Evolutionary conservation across 179 eudicot species (phyloP), one percentile per base, ranked within the genome.

Genomic region (Nepenthes alata): DNA sequence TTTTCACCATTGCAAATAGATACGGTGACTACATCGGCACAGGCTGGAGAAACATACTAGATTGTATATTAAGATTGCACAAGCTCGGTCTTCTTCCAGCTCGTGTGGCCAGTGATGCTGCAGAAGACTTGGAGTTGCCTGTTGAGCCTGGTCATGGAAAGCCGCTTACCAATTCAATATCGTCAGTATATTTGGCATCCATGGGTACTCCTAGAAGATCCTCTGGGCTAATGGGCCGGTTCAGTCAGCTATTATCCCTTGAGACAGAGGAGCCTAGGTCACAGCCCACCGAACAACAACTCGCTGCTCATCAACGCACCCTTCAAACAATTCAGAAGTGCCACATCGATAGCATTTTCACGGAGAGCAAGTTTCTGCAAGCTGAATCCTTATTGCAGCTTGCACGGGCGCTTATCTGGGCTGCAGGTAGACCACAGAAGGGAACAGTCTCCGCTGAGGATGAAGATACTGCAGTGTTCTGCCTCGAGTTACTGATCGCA

Each of bases 361-460:
- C 88, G 2, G 91, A 85, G 62, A 87, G 95, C 81, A 87, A 87
- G 74, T 87, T 87, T 75, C 83, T 85, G 70, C 91, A 82, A 74
- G 80, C 91, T 50, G 91, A 85, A 56, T 87, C 95, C 11, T 67
- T 87, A 15, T 74, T 85, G 64, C 85, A 87, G 75, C 91, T 87
- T 64, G 89, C 88, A 55, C 81, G 77, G 38, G 91, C 91, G 14
- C 81, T 85, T 41, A 73, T 82, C 67, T 80, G 88, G 87, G 91
- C 87, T n/a, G 91, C 85, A 12, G 87, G 91, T 15, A 69, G 83
- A 56, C 80, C 85, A 35, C 87, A 80, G 70, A 85, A 80, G 72
- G 85, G 84, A 50, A 79, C 74, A 50, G 72, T 81, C 11, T 82
- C 91, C 34, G 81, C 87, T 13, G 95, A 83, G 68, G 91, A 87